Evolutionary conservation across 768 basidiomycete genomes (phyloP).

Genomic region (Rhodotorula graminis): DNA sequence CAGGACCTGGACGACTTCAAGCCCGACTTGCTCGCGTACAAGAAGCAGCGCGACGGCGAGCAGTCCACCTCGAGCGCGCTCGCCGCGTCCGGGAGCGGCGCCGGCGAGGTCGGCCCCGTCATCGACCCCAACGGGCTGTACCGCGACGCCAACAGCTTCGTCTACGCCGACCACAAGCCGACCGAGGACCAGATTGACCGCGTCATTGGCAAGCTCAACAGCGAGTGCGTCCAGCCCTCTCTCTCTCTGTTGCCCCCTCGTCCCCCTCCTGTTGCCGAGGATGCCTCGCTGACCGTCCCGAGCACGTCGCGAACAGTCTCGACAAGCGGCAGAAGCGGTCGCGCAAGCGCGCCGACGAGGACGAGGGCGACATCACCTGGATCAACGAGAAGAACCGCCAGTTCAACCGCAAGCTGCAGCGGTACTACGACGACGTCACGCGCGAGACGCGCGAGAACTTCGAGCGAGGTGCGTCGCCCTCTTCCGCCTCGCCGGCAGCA

Average conservation of each 20-base stretch:
- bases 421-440: slow-evolving; percentile 98
- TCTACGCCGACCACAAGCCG: slow-evolving; percentile 94
- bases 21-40: slow-evolving; percentile 80
- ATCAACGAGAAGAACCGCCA: slow-evolving; percentile 51
- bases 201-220: slow-evolving; percentile 83
- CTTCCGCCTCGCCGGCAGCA: background rate
- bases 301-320: slow-evolving; percentile 54
- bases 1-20: slow-evolving; percentile 79
- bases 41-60: slow-evolving; percentile 73
- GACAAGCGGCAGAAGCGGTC: slow-evolving; percentile 88
- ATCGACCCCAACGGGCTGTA: slow-evolving; percentile 61
- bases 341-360: slow-evolving; percentile 81
- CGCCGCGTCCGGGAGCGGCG: slow-evolving; percentile 33
- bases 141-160: slow-evolving; percentile 82
- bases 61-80: slow-evolving; percentile 49
- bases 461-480: slow-evolving; percentile 75
- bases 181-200: slow-evolving; percentile 91
- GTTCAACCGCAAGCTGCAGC: slow-evolving; percentile 84
- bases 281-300: background rate
- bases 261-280: no score
- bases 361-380: slow-evolving; percentile 93
- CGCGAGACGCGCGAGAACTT: slow-evolving; percentile 94
- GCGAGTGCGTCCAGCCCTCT: slow-evolving; percentile 65
- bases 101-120: slow-evolving; percentile 50
- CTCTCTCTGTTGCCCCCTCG: no score